Base-by-base conservation (phyloP, 2,329 filamentous ascomycete species). In the Knoxdaviesia capensis region DNA sequence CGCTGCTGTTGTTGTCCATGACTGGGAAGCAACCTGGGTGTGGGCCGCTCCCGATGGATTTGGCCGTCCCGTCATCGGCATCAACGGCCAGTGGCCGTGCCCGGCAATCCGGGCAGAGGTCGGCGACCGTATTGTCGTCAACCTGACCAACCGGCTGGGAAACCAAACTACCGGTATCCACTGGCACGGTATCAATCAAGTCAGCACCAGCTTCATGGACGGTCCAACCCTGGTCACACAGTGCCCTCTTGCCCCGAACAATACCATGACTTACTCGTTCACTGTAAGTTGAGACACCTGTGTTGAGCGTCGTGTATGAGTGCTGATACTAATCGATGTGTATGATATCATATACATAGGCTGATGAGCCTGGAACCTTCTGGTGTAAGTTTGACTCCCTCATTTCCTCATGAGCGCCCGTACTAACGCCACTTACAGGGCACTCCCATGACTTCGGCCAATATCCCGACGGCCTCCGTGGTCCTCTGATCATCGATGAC, bases 401-500 rank as follows among this genome's bases (percentile, higher is more conserved):
- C 6, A 30, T 39, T n/a, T 31, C 28, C 9, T 31, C 33, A 7
- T 20, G 20, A 20, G 20, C 10, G 10, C 20, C 11, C 28, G 34
- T 36, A 29, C 20, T 20, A 28, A 36, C 8, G 4, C 39, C 34
- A 31, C 30, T 38, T 6, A 36, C 44, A 64, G 59, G 78, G 48
- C 77, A 81, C 55, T 76, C 71, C 1, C 77, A 80, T 53, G 63
- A 68, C 43, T 66, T 67, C 57, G 73, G 67, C 2, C 74, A 79
- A 50, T 80, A 79, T 49, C 73, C 75, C 0, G 76, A 80, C 52
- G 76, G 76, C n/a, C 61, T 79, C 38, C 70, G 75, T 11, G 74
- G 71, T 1, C 59, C 71, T 0, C 50, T 80, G 36, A 70, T 80
- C 43, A 62, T 80, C 8, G 65, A 74, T 41, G 74, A 79, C 48